A percentile compares a stretch with the other conserved stretches of the same genome.
Evolutionary conservation across 2,329 filamentous ascomycete genomes (phyloP).

Genomic region (Beauveria sp.): DNA sequence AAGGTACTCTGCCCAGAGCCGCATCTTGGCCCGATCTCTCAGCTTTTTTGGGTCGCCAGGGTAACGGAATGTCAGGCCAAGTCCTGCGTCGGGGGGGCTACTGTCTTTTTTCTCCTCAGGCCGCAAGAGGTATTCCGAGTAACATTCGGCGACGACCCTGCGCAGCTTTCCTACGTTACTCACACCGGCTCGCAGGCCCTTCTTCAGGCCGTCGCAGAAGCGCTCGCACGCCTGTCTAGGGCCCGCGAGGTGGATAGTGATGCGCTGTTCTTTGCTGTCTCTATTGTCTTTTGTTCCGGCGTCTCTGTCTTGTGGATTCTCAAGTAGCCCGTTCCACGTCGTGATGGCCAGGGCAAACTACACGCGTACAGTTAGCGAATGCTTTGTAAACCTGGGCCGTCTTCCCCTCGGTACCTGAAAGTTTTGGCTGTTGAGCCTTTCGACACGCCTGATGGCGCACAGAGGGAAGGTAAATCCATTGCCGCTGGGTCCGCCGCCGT

Average conservation of each 20-base stretch:
- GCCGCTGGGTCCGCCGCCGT: slow-evolving; percentile 84
- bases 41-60: slow-evolving; percentile 92
- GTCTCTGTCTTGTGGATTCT: slow-evolving; percentile 44
- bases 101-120: slow-evolving; percentile 54
- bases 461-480: slow-evolving; percentile 95
- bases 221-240: slow-evolving; percentile 84
- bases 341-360: slow-evolving; percentile 89
- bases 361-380: slow-evolving; percentile 2
- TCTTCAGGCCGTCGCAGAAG: slow-evolving; percentile 94
- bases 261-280: slow-evolving; percentile 61
- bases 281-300: slow-evolving; percentile 32
- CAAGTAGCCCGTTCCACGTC: slow-evolving; percentile 76
- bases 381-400: background rate
- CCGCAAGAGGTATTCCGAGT: slow-evolving; percentile 76
- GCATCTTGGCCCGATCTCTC: slow-evolving; percentile 92
- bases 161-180: slow-evolving; percentile 82
- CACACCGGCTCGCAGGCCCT: slow-evolving; percentile 76
- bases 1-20: slow-evolving; percentile 93
- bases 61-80: slow-evolving; percentile 89
- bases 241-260: slow-evolving; percentile 86
- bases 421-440: slow-evolving; percentile 85
- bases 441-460: slow-evolving; percentile 83
- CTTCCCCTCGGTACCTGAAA: slow-evolving; percentile 49
- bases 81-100: slow-evolving; percentile 70
- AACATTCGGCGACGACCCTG: slow-evolving; percentile 73